Evolutionary conservation across 2,329 filamentous ascomycete genomes (phyloP).

Genomic region (Colletotrichum kahawae): DNA sequence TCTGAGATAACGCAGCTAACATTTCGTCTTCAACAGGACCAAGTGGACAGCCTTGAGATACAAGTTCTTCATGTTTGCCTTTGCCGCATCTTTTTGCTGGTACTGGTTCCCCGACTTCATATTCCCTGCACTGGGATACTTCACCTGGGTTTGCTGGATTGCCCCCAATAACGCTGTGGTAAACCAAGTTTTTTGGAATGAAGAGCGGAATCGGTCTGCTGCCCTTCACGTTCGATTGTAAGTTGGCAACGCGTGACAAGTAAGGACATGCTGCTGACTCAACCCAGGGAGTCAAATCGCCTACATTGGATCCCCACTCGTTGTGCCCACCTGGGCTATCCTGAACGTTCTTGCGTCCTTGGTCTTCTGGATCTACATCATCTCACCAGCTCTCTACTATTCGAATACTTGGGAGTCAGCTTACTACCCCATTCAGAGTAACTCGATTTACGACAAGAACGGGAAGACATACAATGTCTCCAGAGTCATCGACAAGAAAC

Average conservation of each 20-base stretch:
- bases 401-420: slow-evolving; percentile 55
- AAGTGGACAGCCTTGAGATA: slow-evolving; percentile 40
- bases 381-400: slow-evolving; percentile 50
- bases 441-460: slow-evolving; percentile 59
- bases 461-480: slow-evolving; percentile 53
- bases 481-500: slow-evolving; percentile 48
- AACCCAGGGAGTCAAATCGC: slow-evolving; percentile 31
- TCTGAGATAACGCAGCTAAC: no score
- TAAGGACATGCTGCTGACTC: not conserved
- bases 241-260: slow-evolving; percentile 17
- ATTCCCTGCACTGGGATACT: slow-evolving; percentile 48
- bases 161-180: slow-evolving; percentile 61
- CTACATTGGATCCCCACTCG: slow-evolving; percentile 45
- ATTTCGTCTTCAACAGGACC: not conserved
- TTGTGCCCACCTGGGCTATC: slow-evolving; percentile 49
- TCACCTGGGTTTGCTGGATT: slow-evolving; percentile 65
- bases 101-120: slow-evolving; percentile 57
- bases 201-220: slow-evolving; percentile 64
- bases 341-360: slow-evolving; percentile 51
- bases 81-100: slow-evolving; percentile 43
- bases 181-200: slow-evolving; percentile 67
- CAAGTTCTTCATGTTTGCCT: slow-evolving; percentile 36
- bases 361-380: slow-evolving; percentile 52
- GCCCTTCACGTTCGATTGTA: slow-evolving; percentile 62
- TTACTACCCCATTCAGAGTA: slow-evolving; percentile 56